Evolutionary conservation across 257 asterid species (phyloP), one percentile per base, ranked within the genome.

Genomic region (Penstemon davidsonii): DNA sequence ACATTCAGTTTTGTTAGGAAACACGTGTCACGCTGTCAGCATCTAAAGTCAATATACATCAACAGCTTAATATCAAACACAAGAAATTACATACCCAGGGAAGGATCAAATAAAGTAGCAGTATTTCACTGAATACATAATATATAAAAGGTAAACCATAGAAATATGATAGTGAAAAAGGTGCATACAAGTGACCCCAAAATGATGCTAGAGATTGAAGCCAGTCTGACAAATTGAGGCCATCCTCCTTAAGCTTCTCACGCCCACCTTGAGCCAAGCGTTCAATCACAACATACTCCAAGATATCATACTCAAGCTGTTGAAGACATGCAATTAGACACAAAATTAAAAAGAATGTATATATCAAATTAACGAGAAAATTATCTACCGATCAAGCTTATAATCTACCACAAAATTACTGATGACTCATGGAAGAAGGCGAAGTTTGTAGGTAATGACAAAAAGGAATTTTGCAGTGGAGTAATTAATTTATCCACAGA

Each of bases 111-210:
- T 39, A 70, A 62, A 57, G 72, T 8, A 51, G 60, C 75, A 69
- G 55, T 42, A n/a, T n/a, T 8, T 38, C 43, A 70, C 41, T 13
- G 53, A 8, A 66, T 52, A 62, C 39, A 74, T 43, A 9, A 36
- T 25, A 67, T 69, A 55, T 10, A 61, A 51, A 42, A 76, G 82
- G 68, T 46, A 71, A 70, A 67, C 59, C 37, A 76, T n/a, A 76
- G 61, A 6, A 61, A 59, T 60, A 73, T 49, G 61, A 52, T 50
- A 58, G 76, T 51, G 82, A 73, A 69, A 78, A 74, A 52, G 81
- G 75, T 51, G 60, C 99, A 75, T 91, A 94, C 99, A 94, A 79
- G 87, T 94, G 99, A 79, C 99, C 99, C 99, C 99, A 94, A 78
- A 94, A 94, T 67, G 97, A 91, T 74, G 99, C 99, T 79, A 94